Conservation (phyloP, 768 basidiomycete genomes). For the Agaricus subrufescens region DNA sequence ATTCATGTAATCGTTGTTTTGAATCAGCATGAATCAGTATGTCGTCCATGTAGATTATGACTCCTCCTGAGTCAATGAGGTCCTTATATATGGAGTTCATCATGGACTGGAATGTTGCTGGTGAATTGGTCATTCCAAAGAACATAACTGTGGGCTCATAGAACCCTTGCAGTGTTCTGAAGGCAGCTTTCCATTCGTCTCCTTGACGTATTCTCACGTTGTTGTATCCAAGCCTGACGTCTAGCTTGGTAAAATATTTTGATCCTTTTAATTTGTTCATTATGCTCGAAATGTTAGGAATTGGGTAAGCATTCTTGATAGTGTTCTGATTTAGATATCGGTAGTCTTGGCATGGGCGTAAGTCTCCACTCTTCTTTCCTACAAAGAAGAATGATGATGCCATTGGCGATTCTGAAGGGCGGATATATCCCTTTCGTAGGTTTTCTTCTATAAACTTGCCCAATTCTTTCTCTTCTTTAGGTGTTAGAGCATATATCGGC, state of each 20-base stretch:
- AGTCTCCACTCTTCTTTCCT: conserved; percentile 18
- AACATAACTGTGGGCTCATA: conserved; percentile 18
- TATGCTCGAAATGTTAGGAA: conserved; percentile 29
- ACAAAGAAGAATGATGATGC: conserved; percentile 18
- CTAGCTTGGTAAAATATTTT: conserved; percentile 7
- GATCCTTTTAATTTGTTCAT: conserved; percentile 13
- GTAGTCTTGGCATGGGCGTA: conserved; percentile 25
- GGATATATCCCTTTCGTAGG: conserved; percentile 2
- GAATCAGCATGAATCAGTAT: conserved; percentile 26
- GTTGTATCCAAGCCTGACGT: conserved; percentile 4
- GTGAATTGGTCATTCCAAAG: conserved; percentile 13
- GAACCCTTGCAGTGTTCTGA: conserved; percentile 6
- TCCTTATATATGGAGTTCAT: conserved; percentile 11
- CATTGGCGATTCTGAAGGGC: conserved; percentile 4
- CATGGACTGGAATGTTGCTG: conserved; percentile 15
- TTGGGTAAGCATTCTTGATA: conserved; percentile 25
- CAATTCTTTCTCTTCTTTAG: conserved; percentile 19
- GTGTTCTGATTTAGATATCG: conserved; percentile 28
- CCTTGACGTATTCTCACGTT: conserved; percentile 1
- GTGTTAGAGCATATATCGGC: background rate
- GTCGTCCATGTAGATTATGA: conserved; percentile 39
- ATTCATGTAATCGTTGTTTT: background rate
- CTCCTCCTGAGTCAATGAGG: conserved; percentile 18
- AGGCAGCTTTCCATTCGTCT: conserved; percentile 9
- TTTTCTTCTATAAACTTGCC: conserved; percentile 1